Base-by-base conservation (phyloP, 495 filamentous ascomycete species). In the Hypoxylon trugodes region DNA sequence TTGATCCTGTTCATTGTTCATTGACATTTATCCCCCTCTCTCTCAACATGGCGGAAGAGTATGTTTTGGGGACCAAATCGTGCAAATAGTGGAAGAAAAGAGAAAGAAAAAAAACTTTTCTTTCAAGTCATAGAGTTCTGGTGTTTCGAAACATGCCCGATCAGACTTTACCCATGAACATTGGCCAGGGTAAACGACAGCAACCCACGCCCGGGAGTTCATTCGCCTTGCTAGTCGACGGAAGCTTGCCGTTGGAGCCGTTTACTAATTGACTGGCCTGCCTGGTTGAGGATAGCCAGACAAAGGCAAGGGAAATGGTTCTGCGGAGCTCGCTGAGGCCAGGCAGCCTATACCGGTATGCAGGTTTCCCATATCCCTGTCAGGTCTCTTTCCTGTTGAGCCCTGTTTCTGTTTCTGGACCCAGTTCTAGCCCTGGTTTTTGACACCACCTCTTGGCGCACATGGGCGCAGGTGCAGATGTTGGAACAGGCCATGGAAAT, bases 1-100 rank as follows among this genome's bases (percentile, higher is more conserved):
- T 58, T 73, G 46, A 73, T 73, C 61, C 66, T 65, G 50, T 73
- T 68, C 71, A 73, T 73, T 55, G 64, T 68, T 70, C 70, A 46
- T 70, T 18, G 32, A 56, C 47, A 42, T 52, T 38, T n/a, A 13
- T 50, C 42, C 47, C 53, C 32, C 42, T 49, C 47, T 40, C 45
- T 51, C 37, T 56, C 56, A 52, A 37, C 64, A 61, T 67, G 18
- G 64, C 32, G 42, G 43, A 40, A 48, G 45, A 58, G 15, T 32
- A 22, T 41, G 26, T 46, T 19, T 12, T 8, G 37, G 16, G 21
- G 7, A 4, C 12, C 19, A 19, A 32, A n/a, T n/a, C n/a, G n/a
- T n/a, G n/a, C 32, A 36, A 10, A 3, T 15, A 6, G 10, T 35
- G 7, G 38, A 22, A 13, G 26, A 19, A 21, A 53, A 35, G 30